Evolutionary conservation across 176 grass and related monocot genomes (phyloP).

Genomic region (Musa itinerans): DNA sequence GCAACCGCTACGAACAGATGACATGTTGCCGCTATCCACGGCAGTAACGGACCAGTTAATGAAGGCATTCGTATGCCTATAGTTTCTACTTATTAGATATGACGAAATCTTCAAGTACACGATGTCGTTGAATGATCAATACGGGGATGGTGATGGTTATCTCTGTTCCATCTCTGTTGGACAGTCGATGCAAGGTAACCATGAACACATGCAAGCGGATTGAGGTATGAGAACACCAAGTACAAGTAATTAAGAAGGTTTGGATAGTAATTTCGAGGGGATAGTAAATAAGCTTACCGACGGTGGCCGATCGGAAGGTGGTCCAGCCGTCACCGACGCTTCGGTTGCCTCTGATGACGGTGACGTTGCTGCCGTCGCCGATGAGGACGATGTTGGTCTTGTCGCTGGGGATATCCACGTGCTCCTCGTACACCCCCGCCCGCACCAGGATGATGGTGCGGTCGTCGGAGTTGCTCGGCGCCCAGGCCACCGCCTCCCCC

Average conservation of each 20-base stretch:
- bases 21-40: no score
- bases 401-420: constrained; percentile 4
- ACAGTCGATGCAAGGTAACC: neutral
- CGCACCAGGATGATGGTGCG: constrained; percentile 1
- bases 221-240: neutral
- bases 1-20: no score
- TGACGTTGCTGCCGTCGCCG: constrained; percentile 20
- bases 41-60: no score
- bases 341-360: neutral
- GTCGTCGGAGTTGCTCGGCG: constrained; percentile 6
- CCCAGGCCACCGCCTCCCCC: constrained; percentile 12
- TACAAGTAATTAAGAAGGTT: neutral
- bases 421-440: constrained; percentile 17
- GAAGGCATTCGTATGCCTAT: no score
- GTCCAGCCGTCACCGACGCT: constrained; percentile 23
- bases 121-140: neutral
- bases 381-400: constrained; percentile 27
- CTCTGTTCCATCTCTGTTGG: no score
- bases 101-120: no score
- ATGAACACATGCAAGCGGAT: neutral
- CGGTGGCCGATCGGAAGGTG: constrained; percentile 16
- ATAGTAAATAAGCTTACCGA: constrained; percentile 2
- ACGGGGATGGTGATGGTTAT: neutral
- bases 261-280: no score
- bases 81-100: no score